Conservation (phyloP, 495 filamentous ascomycete genomes). For the Chaetomidium leptoderma region DNA sequence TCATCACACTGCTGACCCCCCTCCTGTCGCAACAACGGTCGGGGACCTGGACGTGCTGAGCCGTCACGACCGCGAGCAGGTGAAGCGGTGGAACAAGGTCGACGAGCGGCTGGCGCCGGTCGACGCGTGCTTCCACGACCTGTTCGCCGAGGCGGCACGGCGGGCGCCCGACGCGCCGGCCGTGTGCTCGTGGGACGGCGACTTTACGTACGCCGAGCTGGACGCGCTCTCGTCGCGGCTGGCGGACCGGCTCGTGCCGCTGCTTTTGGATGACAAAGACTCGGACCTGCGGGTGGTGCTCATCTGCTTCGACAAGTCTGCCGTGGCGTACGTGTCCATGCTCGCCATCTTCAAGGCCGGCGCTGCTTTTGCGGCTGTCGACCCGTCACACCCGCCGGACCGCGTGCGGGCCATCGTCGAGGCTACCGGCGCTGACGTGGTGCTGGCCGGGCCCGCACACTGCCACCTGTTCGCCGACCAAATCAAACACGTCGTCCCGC, state of each 20-base stretch:
- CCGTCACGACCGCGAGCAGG: too few species aligned
- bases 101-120: too few species aligned
- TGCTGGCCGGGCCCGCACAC: background rate
- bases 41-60: too few species aligned
- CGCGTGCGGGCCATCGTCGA: background rate
- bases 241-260: background rate
- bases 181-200: background rate
- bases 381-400: background rate
- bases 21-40: too few species aligned
- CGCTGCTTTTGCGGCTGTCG: background rate
- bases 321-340: background rate
- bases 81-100: too few species aligned
- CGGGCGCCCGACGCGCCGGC: background rate
- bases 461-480: background rate
- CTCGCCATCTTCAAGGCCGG: background rate
- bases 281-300: background rate
- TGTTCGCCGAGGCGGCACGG: background rate
- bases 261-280: too few species aligned
- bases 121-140: too few species aligned
- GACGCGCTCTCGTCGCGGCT: background rate
- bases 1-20: too few species aligned
- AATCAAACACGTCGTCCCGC: background rate
- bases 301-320: background rate
- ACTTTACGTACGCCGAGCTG: background rate
- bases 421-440: background rate